Evolutionary conservation across 345 rosid genomes (phyloP), one percentile per base, ranked within the genome.

Genomic region (Acer saccharum): DNA sequence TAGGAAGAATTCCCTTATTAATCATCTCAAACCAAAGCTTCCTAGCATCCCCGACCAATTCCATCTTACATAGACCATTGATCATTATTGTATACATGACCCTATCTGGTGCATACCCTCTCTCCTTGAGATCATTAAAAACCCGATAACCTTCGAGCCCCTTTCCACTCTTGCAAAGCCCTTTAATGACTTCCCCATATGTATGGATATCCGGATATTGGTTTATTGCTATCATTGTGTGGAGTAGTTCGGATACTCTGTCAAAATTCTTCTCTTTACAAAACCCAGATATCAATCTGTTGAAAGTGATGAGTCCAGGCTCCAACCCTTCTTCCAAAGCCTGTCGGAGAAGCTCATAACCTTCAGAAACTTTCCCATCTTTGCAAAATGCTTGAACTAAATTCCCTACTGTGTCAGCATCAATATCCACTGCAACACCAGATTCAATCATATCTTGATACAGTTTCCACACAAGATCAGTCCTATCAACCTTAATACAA

Each of bases 1-100:
- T 79, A 10, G 91, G 91, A 61, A 54, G 63, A 62, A 88, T 75
- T 8, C 88, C 87, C 79, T 69, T 86, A 4, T 43, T 68, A 50
- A 83, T 78, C 93, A 90, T 88, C 80, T 88, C 90, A 78, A 76
- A 80, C 93, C 89, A 90, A 46, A 90, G 80, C 70, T 84, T 75
- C 72, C 71, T 77, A 23, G 90, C 89, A 39, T 83, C 73, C 75
- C 76, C 79, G 57, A 90, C 39, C 72, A 9, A 12, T 67, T 82
- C 82, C 14, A 69, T 72, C 74, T 78, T 10, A 48, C 89, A 85
- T 50, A 88, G 81, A 46, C 87, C 87, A 23, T 78, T 78, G 78
- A 90, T 84, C 82, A 90, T 72, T 6, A 88, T 90, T 17, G 83
- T 78, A 61, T 90, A 90, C 80, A 84, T 70, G 41, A 77, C 83